Base-by-base conservation (phyloP, 2,329 filamentous ascomycete genomes). In the Esteya vermicola region DNA sequence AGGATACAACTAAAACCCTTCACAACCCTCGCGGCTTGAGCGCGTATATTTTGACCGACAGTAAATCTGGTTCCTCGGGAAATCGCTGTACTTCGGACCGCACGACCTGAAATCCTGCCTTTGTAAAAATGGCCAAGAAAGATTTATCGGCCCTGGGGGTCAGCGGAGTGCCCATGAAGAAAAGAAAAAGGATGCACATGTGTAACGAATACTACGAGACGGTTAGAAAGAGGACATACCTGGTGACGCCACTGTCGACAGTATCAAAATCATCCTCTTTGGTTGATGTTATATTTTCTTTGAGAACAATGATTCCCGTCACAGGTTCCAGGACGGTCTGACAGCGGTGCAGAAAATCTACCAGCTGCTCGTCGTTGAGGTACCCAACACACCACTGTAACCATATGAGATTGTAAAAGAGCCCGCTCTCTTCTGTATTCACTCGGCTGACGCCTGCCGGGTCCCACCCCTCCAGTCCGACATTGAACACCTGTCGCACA, bases 361-460 rank as follows among this genome's bases (percentile, higher is more conserved):
- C 64, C 4, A 95, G 55, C 55, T 93, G 76, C 8, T 58, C 59
- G 54, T 94, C 85, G 0, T 73, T 85, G 40, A 94, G 62, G 56
- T 95, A 81, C 20, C 84, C 81, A 8, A 89, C 59, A 57, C 86
- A 95, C 86, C 88, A 94, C 58, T 95, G 88, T 39, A 74, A 80
- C 84, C 85, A 94, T 45, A 95, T 76, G 34, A 94, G 57, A 54
- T 88, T 81, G 57, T 95, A 95, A n/a, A n/a, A n/a, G n/a, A n/a
- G n/a, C n/a, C 14, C 16, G 13, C 28, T 30, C 6, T 20, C 16
- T 7, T 6, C 34, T 20, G 28, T 19, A 13, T 28, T 25, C 18
- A 2, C 26, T 10, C 58, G 50, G 12, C 53, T 62, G 2, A 57
- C 50, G 0, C n/a, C n/a, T n/a, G 51, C 60, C 1, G 68, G 64